phyloP scores from a whole-genome alignment of 2,329 filamentous ascomycete species.

The Fonsecaea erecta region DNA sequence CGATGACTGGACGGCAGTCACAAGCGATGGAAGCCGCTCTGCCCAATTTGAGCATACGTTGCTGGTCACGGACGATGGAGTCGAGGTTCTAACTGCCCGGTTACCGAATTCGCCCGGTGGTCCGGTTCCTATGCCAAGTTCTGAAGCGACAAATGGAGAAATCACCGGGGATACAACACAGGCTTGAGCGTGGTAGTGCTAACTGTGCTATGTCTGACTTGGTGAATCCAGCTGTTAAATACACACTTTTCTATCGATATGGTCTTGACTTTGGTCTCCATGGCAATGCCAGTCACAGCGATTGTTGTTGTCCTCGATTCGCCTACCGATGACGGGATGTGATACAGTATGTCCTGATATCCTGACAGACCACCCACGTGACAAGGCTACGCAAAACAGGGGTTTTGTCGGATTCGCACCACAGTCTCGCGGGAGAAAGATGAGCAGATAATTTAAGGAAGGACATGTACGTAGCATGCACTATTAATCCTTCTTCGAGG shows the following conservation, averaged over 20 bases:
- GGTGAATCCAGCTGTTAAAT: neutral
- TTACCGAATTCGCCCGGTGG: slow-evolving; percentile 75
- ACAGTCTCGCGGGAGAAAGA: no score
- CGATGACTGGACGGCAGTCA: slow-evolving; percentile 97
- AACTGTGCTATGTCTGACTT: neutral
- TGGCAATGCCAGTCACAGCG: neutral
- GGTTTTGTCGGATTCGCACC: neutral
- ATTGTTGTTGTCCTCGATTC: neutral
- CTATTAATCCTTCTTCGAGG: neutral
- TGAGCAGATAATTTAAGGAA: no score
- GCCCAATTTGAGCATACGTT: slow-evolving; percentile 95
- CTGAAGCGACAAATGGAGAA: slow-evolving; percentile 23
- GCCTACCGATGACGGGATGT: neutral
- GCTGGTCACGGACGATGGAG: slow-evolving; percentile 79
- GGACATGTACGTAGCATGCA: neutral
- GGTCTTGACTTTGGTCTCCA: neutral
- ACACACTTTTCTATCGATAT: neutral
- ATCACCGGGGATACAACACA: slow-evolving; percentile 21
- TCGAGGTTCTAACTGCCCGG: slow-evolving; percentile 79
- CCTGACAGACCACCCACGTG: neutral
- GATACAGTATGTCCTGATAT: no score
- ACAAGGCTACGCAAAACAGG: neutral
- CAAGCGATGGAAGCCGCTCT: slow-evolving; percentile 83
- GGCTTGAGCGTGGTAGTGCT: slow-evolving; percentile 5
- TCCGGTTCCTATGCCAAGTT: slow-evolving; percentile 53